Percentiles rank a stretch among this genome's conserved stretches.
phyloP scores from a whole-genome alignment of 345 rosid genomes.

The Syzygium aromaticum region DNA sequence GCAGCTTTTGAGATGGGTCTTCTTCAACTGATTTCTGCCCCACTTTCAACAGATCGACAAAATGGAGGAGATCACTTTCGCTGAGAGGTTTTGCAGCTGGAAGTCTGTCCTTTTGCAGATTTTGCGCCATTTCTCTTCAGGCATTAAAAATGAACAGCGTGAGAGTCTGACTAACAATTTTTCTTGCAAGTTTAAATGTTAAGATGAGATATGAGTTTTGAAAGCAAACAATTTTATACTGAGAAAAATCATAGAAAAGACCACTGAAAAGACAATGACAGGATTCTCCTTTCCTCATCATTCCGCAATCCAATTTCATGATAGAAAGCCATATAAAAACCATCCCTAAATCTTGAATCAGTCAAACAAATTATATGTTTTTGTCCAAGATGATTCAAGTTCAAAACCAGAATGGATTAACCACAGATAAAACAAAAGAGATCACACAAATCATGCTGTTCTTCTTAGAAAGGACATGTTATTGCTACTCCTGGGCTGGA shows the following conservation, averaged over 20 bases:
- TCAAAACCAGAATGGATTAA: not conserved
- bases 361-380: not conserved
- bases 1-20: conserved; percentile 29
- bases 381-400: not conserved
- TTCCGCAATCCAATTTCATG: not conserved
- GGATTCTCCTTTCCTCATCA: not conserved
- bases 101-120: conserved; percentile 56
- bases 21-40: conserved; percentile 74
- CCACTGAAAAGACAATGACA: not conserved
- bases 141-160: not conserved
- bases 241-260: not conserved
- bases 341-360: not conserved
- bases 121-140: conserved; percentile 58
- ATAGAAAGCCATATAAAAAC: not conserved
- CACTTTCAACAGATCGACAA: conserved; percentile 49
- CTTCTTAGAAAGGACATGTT: not conserved
- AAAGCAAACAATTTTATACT: not conserved
- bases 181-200: not conserved
- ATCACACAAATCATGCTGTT: not conserved
- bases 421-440: not conserved
- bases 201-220: not conserved
- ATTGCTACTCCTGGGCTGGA: not conserved
- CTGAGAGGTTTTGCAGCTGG: conserved; percentile 31
- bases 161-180: not conserved
- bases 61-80: conserved; percentile 30